Evolutionary conservation across 306 rosid species (phyloP), one percentile per base, ranked within the genome.

Genomic region (Morella rubra): DNA sequence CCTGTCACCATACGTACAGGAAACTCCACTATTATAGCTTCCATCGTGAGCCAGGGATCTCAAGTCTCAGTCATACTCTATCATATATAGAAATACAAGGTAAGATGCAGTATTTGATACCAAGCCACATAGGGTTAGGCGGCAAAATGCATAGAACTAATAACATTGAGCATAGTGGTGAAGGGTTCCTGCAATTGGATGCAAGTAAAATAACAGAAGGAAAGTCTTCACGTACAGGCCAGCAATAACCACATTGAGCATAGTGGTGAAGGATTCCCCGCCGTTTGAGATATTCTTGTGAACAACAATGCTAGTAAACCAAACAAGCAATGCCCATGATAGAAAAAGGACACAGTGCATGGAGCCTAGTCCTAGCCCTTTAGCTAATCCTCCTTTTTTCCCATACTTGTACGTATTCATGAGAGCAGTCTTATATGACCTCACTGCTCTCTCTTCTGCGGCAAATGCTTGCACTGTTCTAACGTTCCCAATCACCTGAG

Each of bases 401-500:
- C 98, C 98, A 54, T 90, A 89, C 64, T 54, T 59, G 75, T 92
- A 92, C 41, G 98, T 92, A 49, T 88, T 87, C 79, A 79, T 72
- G 1, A 92, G 95, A 47, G 98, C 96, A 15, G 83, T 83, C 80
- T 67, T 90, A 71, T 95, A 95, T 71, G 88, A 80, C 78, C 71
- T 87, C 47, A 95, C 97, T 6, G 98, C 96, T 62, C 77, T 86
- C 75, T 95, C 97, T 85, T 95, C 98, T 77, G 96, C 98, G 2
- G 96, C 91, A 90, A 95, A 95, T 79, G 98, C 98, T 82, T 95
- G 98, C 0, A 95, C 98, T 40, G 92, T 95, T 77, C 98, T 88
- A 50, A 95, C 96, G 80, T 95, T 95, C 22, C 96, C 98, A 46
- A 94, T 87, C 45, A 94, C 93, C 98, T 93, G 84, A 78, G 71